Conservation (phyloP, 768 basidiomycete species). For the Naematelia aurantialba region DNA sequence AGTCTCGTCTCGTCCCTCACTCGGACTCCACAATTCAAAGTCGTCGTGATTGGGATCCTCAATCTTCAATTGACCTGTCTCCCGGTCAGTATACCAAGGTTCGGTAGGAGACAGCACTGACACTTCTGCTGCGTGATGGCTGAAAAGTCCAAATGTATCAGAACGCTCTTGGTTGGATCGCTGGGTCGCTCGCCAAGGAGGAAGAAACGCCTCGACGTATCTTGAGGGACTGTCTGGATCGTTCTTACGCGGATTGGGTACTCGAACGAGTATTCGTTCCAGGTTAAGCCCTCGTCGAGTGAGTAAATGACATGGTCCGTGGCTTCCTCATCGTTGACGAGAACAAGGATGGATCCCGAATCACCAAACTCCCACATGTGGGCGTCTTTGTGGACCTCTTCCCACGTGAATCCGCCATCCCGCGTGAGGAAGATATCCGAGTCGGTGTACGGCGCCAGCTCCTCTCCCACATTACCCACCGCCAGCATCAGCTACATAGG, state of each 20-base stretch:
- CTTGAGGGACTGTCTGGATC: slow-evolving; percentile 82
- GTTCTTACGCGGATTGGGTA: slow-evolving; percentile 68
- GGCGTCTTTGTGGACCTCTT: slow-evolving; percentile 97
- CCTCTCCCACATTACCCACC: slow-evolving; percentile 90
- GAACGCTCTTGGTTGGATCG: slow-evolving; percentile 56
- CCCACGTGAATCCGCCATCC: slow-evolving; percentile 95
- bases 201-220: slow-evolving; percentile 88
- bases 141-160: slow-evolving; percentile 85
- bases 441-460: slow-evolving; percentile 72
- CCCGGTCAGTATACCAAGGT: not conserved
- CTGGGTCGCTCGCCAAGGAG: slow-evolving; percentile 66
- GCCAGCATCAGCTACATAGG: slow-evolving; percentile 68
- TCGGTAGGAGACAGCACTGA: slow-evolving; percentile 52
- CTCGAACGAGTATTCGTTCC: slow-evolving; percentile 83
- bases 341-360: slow-evolving; percentile 85
- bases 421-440: slow-evolving; percentile 95
- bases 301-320: slow-evolving; percentile 86
- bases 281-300: slow-evolving; percentile 78
- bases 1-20: slow-evolving; percentile 75
- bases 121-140: slow-evolving; percentile 71
- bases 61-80: slow-evolving; percentile 63
- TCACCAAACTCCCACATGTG: slow-evolving; percentile 98
- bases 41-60: slow-evolving; percentile 80
- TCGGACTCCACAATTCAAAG: slow-evolving; percentile 96
- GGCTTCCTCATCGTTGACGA: slow-evolving; percentile 91